Conservation (phyloP, 1,284 basidiomycete species). For the Phellinidium pouzarii region DNA sequence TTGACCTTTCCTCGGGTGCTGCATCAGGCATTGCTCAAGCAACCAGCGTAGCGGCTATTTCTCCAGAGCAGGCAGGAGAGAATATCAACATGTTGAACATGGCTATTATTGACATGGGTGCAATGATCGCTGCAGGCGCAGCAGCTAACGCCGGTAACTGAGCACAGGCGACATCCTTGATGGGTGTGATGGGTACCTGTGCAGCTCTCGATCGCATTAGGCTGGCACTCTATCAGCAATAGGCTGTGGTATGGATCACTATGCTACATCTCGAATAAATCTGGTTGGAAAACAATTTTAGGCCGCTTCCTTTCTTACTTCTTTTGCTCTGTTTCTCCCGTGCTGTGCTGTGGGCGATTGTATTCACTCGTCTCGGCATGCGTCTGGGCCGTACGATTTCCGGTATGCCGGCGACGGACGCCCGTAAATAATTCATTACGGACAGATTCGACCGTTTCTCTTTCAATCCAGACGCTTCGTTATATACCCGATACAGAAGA, state of each 20-base stretch:
- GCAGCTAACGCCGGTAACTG: conserved; percentile 1
- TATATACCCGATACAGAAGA: neutral
- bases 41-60: conserved; percentile 22
- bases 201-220: neutral
- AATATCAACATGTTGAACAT: conserved; percentile 32
- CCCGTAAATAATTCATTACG: neutral
- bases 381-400: neutral
- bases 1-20: conserved; percentile 21
- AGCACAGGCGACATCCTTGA: neutral
- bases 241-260: conserved; percentile 1
- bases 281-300: neutral
- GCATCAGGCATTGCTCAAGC: conserved; percentile 29
- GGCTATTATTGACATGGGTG: conserved; percentile 34
- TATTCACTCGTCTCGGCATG: neutral
- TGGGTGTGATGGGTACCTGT: neutral
- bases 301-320: neutral
- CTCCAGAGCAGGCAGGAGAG: conserved; percentile 22
- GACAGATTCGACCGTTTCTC: neutral
- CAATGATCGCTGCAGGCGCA: conserved; percentile 27
- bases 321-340: neutral
- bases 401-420: neutral
- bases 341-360: neutral
- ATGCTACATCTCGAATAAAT: conserved; percentile 5
- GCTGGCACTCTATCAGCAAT: conserved; percentile 2
- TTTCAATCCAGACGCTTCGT: neutral